Base-by-base conservation (phyloP, 495 filamentous ascomycete species). In the Xylaria intraflava region DNA sequence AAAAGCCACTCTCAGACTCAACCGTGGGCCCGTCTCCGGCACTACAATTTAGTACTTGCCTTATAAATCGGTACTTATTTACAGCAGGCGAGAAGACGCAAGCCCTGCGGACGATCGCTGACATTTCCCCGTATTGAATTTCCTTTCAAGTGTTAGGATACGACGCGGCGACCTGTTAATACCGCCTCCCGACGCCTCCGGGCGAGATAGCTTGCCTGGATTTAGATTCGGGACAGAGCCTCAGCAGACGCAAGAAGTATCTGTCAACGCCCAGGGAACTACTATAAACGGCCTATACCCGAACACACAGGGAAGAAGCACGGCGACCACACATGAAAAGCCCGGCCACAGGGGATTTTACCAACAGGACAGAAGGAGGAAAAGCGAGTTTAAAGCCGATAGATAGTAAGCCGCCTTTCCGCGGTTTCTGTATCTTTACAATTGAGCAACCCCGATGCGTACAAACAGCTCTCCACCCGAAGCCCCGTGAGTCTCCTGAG, bases 201-300 rank as follows among this genome's bases (percentile, higher is more conserved):
- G 20, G 12, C 10, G 17, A 36, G 41, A 53, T 14, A 22, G 49
- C 26, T 27, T 39, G 12, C 38, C 27, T 14, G 39, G 26, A n/a
- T 43, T 43, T 5, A 17, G 29, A 20, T 12, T 46, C 27, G 30
- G 41, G n/a, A 53, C 19, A 22, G 45, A 45, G 2, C 16, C 50
- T 1, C 51, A 46, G 23, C 59, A 52, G n/a, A 48, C 49, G 11
- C 56, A 56, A n/a, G 22, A 60, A 2, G 49, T 53, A 7, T 59
- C 56, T 14, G 53, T 59, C 7, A 56, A 59, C 22, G 45, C 52
- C 11, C 17, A 38, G 9, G 35, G 36, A 20, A 35, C 29, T 5
- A 26, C 8, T 7, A 6, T 16, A 6, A 9, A n/a, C 16, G 6
- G 39, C 10, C 22, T 41, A 5, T 16, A 30, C n/a, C 22, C 50